These are phyloP conservation scores for Clonostachys rosea DNA, from an alignment of 2,329 filamentous ascomycete genomes.

Conservation along the genomic window DNA sequence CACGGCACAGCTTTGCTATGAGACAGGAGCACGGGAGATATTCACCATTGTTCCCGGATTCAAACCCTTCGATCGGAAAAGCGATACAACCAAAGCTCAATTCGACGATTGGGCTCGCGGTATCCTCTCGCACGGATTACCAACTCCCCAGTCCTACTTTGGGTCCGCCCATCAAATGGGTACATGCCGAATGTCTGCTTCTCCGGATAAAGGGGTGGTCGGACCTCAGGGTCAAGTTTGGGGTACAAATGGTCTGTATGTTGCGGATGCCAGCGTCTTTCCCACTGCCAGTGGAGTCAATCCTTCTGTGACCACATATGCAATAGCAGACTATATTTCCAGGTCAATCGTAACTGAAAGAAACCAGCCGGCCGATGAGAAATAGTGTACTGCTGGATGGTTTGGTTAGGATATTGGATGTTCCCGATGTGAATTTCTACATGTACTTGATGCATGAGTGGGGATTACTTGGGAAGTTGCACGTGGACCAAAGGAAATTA, in stretches of 20 bases:
- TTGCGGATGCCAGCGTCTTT: constrained; percentile 66
- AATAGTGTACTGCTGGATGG: too few relatives aligned
- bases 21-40: constrained; percentile 70
- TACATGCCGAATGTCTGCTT: constrained; percentile 59
- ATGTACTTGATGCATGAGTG: too few relatives aligned
- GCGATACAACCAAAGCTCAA: constrained; percentile 32
- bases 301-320: constrained; percentile 70
- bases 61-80: constrained; percentile 46
- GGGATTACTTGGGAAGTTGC: too few relatives aligned
- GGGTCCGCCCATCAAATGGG: constrained; percentile 71
- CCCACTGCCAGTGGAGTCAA: constrained; percentile 69
- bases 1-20: constrained; percentile 65
- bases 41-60: constrained; percentile 55
- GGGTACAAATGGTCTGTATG: constrained; percentile 55
- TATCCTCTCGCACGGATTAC: background rate
- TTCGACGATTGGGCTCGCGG: constrained; percentile 43
- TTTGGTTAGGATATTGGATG: too few relatives aligned
- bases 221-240: constrained; percentile 51
- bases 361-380: too few relatives aligned
- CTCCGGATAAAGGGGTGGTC: constrained; percentile 42
- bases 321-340: constrained; percentile 43
- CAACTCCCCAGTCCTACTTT: constrained; percentile 31
- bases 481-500: too few relatives aligned
- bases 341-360: background rate
- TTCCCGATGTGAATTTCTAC: too few relatives aligned